Percentiles rank a stretch among this genome's conserved stretches.
These are phyloP conservation scores for Macrotyloma uniflorum DNA, from an alignment of 306 rosid genomes.

Conservation along the genomic window DNA sequence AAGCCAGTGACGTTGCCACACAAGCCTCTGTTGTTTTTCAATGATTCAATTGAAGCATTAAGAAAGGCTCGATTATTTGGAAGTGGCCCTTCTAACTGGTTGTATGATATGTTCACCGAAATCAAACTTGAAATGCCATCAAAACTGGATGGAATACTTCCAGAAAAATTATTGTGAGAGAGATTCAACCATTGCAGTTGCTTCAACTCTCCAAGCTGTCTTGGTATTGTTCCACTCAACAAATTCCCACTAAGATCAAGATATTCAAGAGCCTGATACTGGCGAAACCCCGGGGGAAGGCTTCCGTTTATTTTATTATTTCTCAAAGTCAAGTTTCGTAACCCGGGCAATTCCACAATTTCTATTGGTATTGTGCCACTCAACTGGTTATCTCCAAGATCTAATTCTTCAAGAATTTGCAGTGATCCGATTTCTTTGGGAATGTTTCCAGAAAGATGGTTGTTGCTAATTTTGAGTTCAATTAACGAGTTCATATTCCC, in stretches of 20 bases:
- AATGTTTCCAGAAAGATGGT: conserved; percentile 23
- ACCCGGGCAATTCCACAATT: not conserved
- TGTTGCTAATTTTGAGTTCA: conserved; percentile 3
- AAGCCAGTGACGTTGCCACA: conserved; percentile 38
- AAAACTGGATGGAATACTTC: conserved; percentile 42
- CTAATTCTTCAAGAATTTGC: not conserved
- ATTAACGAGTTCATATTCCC: not conserved
- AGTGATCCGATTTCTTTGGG: conserved; percentile 17
- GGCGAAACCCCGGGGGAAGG: not conserved
- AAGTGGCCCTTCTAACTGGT: conserved; percentile 34
- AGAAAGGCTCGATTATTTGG: conserved; percentile 35
- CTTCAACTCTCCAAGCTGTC: conserved; percentile 29
- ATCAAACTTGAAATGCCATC: conserved; percentile 41
- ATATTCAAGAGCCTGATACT: conserved; percentile 12
- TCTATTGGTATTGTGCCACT: conserved; percentile 26
- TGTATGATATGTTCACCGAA: conserved; percentile 43
- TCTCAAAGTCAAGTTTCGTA: conserved; percentile 23
- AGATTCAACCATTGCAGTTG: conserved; percentile 38
- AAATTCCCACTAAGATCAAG: conserved; percentile 50
- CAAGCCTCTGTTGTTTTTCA: conserved; percentile 33
- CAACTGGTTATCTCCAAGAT: conserved; percentile 29
- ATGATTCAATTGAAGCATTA: conserved; percentile 32
- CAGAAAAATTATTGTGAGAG: conserved; percentile 46
- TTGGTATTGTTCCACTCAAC: conserved; percentile 39
- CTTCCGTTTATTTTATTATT: conserved; percentile 8